Percentiles rank a stretch among this genome's conserved stretches.
These are phyloP conservation scores for Phaeosphaeriaceae sp. DNA, from an alignment of 2,329 filamentous ascomycete species.

Conservation along the genomic window DNA sequence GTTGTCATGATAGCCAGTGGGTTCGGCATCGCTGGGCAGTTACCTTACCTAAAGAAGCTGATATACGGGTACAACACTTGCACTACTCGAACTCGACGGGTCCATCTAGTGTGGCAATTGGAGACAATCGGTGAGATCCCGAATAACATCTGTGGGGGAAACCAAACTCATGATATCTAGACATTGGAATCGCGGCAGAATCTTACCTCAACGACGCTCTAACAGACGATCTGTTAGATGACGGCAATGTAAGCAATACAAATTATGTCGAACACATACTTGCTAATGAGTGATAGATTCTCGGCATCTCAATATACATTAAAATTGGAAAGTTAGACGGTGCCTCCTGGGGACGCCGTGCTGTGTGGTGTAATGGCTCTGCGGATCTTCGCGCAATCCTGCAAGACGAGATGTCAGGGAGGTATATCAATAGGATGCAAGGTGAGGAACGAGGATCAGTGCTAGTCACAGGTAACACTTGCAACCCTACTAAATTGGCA, in stretches of 20 bases:
- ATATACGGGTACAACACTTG: slow-evolving; percentile 16
- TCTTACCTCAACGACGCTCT: background rate
- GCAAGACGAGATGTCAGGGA: too few species aligned
- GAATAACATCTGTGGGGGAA: background rate
- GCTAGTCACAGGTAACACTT: too few species aligned
- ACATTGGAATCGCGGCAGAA: background rate
- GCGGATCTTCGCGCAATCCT: too few species aligned
- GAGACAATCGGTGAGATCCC: slow-evolving; percentile 11
- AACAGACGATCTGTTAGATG: background rate
- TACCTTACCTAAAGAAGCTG: slow-evolving; percentile 15
- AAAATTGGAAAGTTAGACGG: background rate
- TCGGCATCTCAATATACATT: background rate
- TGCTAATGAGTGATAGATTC: background rate
- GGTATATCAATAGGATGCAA: too few species aligned
- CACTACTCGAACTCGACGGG: slow-evolving; percentile 9
- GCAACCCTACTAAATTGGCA: too few species aligned
- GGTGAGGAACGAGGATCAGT: too few species aligned
- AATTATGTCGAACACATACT: background rate
- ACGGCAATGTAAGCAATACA: background rate
- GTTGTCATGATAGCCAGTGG: slow-evolving; percentile 14
- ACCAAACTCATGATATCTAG: background rate
- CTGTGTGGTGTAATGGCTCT: too few species aligned
- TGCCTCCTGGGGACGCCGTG: too few species aligned
- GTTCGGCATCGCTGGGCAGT: slow-evolving; percentile 12
- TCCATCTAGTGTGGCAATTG: slow-evolving; percentile 18